Base-by-base conservation (phyloP, 2,329 filamentous ascomycete genomes). In the Apiospora koreana region DNA sequence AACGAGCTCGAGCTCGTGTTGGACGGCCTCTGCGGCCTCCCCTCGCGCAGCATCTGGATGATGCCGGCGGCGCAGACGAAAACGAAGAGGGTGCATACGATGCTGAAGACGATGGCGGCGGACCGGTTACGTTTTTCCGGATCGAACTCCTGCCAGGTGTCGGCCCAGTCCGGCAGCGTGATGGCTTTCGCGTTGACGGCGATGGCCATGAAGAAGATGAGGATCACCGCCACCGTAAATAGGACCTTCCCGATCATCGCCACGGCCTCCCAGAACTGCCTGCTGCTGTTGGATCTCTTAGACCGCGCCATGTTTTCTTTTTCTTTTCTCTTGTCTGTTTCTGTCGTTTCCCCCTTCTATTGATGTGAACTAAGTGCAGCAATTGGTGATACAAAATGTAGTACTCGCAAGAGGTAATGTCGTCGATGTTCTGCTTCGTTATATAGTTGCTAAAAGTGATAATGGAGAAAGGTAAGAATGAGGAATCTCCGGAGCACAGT, bases 161-260 rank as follows among this genome's bases (percentile, higher is more conserved):
- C 28, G 9, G 45, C 45, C 66, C 66, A 68, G 21, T 5, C 8
- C 28, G 66, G 66, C 6, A 2, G 38, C 45, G 42, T 25, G 31
- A 41, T n/a, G n/a, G 5, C n/a, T 4, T 18, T 31, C 41, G 28
- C 25, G 14, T 43, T 43, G 41, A 43, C 66, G 21, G 35, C n/a
- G 45, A 68, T 42, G 31, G 45, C 45, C 45, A 68, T 21, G 25
- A 35, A 21, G 66, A 68, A 68, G 66, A 68, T 23, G 66, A 25
- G 43, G 31, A 68, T 23, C 28, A 68, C 66, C 10, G 50, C 9
- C 3, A 41, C n/a, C 45, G 66, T 41, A 9, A 68, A 21, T 18
- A 12, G 3, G 3, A 18, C 9, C 45, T 68, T 46, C 31, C 5
- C 64, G 8, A 43, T 14, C 54, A 62, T 62, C 8, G n/a, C 1